phyloP scores from a whole-genome alignment of 1,139 yeast species.

The Scheffersomyces lignicola region DNA sequence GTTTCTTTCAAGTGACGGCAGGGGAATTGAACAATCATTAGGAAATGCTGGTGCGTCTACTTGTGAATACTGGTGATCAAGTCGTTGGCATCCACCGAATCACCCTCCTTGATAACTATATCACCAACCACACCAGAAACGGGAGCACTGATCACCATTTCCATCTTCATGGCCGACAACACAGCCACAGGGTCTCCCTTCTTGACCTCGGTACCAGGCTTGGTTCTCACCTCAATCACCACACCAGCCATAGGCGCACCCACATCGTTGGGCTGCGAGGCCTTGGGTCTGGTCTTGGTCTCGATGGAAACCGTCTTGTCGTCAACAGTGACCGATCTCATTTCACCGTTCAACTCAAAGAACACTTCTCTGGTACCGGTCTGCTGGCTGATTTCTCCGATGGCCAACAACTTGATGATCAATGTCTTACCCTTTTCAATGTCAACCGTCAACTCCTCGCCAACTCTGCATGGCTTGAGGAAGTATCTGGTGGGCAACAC shows the following conservation, averaged over 20 bases:
- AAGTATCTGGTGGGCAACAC: constrained; percentile 91
- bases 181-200: constrained; percentile 97
- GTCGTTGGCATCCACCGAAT: constrained; percentile 92
- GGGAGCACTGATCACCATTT: constrained; percentile 96
- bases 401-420: constrained; percentile 87
- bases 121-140: constrained; percentile 81
- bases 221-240: constrained; percentile 89
- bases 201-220: constrained; percentile 83
- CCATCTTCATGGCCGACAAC: constrained; percentile 99
- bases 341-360: constrained; percentile 97
- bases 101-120: constrained; percentile 81
- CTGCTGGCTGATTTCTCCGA: constrained; percentile 81
- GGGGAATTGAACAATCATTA: background rate
- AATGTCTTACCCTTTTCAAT: constrained; percentile 94
- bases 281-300: constrained; percentile 85
- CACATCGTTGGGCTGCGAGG: constrained; percentile 87
- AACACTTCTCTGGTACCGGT: constrained; percentile 95
- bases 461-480: constrained; percentile 81
- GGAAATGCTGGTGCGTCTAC: too few relatives aligned
- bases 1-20: too few relatives aligned
- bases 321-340: constrained; percentile 90
- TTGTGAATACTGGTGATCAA: constrained; percentile 50
- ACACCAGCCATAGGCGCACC: constrained; percentile 99
- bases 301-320: constrained; percentile 87
- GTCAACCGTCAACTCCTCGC: constrained; percentile 85